A percentile compares a stretch with the other conserved stretches of the same genome.
phyloP scores from a whole-genome alignment of 495 filamentous ascomycete genomes.

The Penicillium turbatum region DNA sequence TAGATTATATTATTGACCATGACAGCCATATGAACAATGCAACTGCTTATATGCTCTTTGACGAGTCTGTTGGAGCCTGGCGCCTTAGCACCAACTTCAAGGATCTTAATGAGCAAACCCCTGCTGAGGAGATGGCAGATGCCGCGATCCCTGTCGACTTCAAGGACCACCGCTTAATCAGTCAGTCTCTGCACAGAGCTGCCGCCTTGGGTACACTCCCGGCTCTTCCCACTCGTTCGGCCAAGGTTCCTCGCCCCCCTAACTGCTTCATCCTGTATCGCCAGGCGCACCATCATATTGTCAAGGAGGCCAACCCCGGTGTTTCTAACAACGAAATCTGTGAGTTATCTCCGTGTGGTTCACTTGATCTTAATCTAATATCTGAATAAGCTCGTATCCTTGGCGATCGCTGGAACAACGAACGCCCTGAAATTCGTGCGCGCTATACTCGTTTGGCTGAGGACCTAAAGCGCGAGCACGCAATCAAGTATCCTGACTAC shows the following conservation, averaged over 20 bases:
- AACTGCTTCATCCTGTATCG: slow-evolving; percentile 48
- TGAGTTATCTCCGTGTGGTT: slow-evolving; percentile 24
- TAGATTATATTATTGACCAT: neutral
- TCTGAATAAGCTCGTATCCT: slow-evolving; percentile 39
- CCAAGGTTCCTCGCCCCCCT: slow-evolving; percentile 39
- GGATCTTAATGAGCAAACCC: neutral
- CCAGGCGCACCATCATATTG: slow-evolving; percentile 31
- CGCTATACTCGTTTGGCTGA: slow-evolving; percentile 35
- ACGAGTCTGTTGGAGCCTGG: neutral
- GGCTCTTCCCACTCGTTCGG: slow-evolving; percentile 7
- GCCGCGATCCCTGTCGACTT: neutral
- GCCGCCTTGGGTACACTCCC: neutral
- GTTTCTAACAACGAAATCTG: slow-evolving; percentile 46
- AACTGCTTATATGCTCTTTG: neutral
- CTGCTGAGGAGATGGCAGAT: neutral
- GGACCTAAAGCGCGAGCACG: slow-evolving; percentile 37
- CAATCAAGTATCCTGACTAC: slow-evolving; percentile 43
- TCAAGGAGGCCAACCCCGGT: slow-evolving; percentile 35
- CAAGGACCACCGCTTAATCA: neutral
- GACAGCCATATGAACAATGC: neutral
- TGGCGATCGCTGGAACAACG: slow-evolving; percentile 40
- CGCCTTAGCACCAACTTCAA: neutral
- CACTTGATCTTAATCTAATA: slow-evolving; percentile 16
- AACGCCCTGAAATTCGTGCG: slow-evolving; percentile 28
- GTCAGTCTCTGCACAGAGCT: neutral